Conservation (phyloP, 2,329 filamentous ascomycete genomes). For the Pyrenochaeta sp. region DNA sequence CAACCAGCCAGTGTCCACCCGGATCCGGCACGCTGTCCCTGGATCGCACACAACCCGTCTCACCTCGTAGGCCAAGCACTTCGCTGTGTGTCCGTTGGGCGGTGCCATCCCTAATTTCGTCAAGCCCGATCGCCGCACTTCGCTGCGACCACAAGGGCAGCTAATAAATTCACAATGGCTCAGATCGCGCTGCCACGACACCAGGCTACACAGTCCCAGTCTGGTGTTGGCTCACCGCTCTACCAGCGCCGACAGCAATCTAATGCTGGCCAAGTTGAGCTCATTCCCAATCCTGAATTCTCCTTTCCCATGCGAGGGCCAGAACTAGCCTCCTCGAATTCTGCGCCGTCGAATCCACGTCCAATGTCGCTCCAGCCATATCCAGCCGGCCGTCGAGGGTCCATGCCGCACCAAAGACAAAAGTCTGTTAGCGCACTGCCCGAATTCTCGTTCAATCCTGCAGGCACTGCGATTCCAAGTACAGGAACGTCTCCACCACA, state of each 20-base stretch:
- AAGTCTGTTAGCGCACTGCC: conserved; percentile 56
- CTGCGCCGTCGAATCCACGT: conserved; percentile 45
- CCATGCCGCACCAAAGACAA: conserved; percentile 47
- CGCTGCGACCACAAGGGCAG: conserved; percentile 33
- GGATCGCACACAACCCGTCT: conserved; percentile 31
- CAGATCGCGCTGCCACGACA: conserved; percentile 52
- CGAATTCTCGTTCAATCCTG: conserved; percentile 60
- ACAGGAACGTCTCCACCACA: conserved; percentile 47
- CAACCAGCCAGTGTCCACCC: conserved; percentile 29
- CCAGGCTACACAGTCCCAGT: conserved; percentile 50
- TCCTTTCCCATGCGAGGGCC: conserved; percentile 55
- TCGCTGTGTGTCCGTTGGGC: conserved; percentile 29
- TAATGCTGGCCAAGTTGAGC: conserved; percentile 50
- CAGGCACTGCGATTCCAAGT: conserved; percentile 45
- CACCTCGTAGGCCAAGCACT: conserved; percentile 28
- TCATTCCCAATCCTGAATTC: conserved; percentile 59
- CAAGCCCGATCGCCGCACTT: conserved; percentile 29
- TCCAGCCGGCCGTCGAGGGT: conserved; percentile 44
- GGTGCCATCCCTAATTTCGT: conserved; percentile 40
- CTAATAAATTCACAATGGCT: conserved; percentile 43
- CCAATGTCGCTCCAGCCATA: conserved; percentile 50
- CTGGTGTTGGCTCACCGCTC: conserved; percentile 46
- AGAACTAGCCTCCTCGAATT: conserved; percentile 33
- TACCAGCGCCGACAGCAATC: conserved; percentile 46
- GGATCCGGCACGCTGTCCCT: conserved; percentile 28